Conservation (phyloP, 2,329 filamentous ascomycete genomes). For the Emergomyces orientalis region DNA sequence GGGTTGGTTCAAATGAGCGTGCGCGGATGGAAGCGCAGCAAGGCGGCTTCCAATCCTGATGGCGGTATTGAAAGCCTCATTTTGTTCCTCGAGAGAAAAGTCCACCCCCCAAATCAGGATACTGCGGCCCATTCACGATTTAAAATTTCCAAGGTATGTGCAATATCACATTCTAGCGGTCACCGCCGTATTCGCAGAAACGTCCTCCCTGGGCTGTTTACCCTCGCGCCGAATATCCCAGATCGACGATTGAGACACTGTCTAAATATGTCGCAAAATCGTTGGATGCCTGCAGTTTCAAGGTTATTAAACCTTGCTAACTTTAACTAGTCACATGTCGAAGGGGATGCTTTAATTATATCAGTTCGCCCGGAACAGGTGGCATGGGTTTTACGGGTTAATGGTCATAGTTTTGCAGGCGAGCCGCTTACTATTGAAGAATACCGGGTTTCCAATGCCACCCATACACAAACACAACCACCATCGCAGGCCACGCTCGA, state of each 20-base stretch:
- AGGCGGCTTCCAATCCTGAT: slow-evolving; percentile 56
- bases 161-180: slow-evolving; percentile 34
- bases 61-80: slow-evolving; percentile 58
- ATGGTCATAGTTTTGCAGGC: slow-evolving; percentile 61
- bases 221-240: slow-evolving; percentile 35
- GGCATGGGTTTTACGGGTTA: slow-evolving; percentile 56
- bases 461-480: slow-evolving; percentile 19
- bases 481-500: slow-evolving; percentile 45
- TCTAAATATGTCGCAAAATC: slow-evolving; percentile 26
- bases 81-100: slow-evolving; percentile 62
- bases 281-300: slow-evolving; percentile 32
- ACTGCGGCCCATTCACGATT: slow-evolving; percentile 42
- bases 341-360: slow-evolving; percentile 61
- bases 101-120: slow-evolving; percentile 45
- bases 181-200: slow-evolving; percentile 32
- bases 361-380: slow-evolving; percentile 56
- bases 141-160: slow-evolving; percentile 70
- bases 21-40: slow-evolving; percentile 58
- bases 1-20: slow-evolving; percentile 37
- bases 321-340: slow-evolving; percentile 57
- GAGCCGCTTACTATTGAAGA: slow-evolving; percentile 46
- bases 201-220: slow-evolving; percentile 29
- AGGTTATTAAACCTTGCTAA: slow-evolving; percentile 55
- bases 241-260: slow-evolving; percentile 34
- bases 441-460: slow-evolving; percentile 5